Evolutionary conservation across 495 filamentous ascomycete species (phyloP), one percentile per base, ranked within the genome.

Genomic region (Xylaria grammica): DNA sequence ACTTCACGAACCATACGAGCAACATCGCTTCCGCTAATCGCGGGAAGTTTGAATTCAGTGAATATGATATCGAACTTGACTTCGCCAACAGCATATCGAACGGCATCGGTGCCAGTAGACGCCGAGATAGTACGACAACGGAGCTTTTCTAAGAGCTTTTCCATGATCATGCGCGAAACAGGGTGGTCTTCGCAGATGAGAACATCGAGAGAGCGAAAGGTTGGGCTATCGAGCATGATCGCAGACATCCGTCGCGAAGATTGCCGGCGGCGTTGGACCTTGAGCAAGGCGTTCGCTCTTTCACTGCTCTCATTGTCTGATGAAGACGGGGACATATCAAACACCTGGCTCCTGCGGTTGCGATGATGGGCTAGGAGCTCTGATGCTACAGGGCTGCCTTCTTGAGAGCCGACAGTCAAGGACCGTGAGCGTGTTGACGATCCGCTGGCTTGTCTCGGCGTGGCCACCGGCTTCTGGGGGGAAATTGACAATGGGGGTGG

Each of bases 141-240:
- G 38, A 99, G 83, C 77, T 96, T 98, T 75, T 98, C 96, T 48
- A 98, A 86, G 6, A 98, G 79, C 62, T 94, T 92, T 72, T 98
- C 95, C 95, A 98, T 97, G 24, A 99, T 93, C 76, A 98, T 82
- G 49, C 93, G 86, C 17, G 94, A 97, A n/a, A 98, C 93, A 0
- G 96, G 96, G 72, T 98, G 95, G 74, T 98, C 96, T 78, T 99
- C 95, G 75, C 95, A 98, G 56, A 99, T 94, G 30, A 99, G 84
- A 20, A 99, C 90, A 77, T 99, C 93, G 42, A 99, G 77, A 51
- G 95, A 92, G 22, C 96, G 87, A 77, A 97, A 99, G 38, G 87
- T 78, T 13, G 96, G 96, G 65, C 93, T 93, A 32, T 86, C 82
- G 34, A 95, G 72, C 60, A 86, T 91, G 61, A 98, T 91, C 65